Conservation (phyloP, 208 protist genomes). For the Leishmania martiniquensis region DNA sequence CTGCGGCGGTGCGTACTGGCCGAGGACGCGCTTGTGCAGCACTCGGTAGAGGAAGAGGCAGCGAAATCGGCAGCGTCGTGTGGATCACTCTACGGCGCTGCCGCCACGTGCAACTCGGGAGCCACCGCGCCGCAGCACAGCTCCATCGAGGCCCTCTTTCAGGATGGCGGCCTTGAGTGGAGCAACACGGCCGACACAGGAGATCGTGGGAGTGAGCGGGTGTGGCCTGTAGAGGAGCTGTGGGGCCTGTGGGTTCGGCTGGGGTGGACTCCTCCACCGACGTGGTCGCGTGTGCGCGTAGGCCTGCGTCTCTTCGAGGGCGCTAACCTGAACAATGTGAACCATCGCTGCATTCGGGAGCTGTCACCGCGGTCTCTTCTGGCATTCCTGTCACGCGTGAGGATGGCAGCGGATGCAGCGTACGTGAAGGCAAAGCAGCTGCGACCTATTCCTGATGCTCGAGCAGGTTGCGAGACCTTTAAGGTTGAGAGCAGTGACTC, state of each 20-base stretch:
- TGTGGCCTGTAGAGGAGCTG: conserved; percentile 15
- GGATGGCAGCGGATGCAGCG: neutral
- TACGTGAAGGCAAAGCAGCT: neutral
- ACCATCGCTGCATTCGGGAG: neutral
- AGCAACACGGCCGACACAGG: neutral
- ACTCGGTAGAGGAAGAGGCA: neutral
- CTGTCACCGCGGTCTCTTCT: neutral
- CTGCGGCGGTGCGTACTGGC: conserved; percentile 12
- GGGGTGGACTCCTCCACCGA: conserved; percentile 23
- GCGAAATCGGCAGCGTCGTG: neutral
- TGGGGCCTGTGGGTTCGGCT: conserved; percentile 30
- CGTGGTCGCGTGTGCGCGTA: neutral
- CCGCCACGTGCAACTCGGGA: neutral
- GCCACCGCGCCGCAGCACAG: neutral
- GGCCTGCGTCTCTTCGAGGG: neutral
- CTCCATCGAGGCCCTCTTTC: conserved; percentile 11
- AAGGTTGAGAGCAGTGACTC: neutral
- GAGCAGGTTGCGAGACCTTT: neutral
- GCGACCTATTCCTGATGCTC: neutral
- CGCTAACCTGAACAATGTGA: neutral
- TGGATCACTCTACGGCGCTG: neutral
- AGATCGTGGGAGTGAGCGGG: neutral
- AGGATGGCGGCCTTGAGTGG: conserved; percentile 1
- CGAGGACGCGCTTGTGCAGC: neutral
- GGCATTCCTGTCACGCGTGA: neutral